Evolutionary conservation across 1,139 yeast species (phyloP).

Genomic region (Candida gigantensis): DNA sequence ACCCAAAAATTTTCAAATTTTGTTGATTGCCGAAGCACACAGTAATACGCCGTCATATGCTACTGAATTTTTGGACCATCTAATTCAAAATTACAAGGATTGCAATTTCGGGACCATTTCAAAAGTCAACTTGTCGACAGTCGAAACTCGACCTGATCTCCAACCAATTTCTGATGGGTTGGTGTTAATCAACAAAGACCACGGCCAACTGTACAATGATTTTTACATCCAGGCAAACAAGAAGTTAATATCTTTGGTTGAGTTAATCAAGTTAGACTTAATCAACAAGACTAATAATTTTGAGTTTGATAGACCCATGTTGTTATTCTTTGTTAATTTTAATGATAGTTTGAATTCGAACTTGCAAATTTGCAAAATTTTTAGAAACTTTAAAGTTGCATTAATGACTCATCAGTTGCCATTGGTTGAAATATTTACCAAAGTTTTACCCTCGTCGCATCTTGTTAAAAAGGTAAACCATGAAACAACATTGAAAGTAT

Average conservation of each 20-base stretch:
- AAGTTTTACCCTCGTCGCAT: constrained; percentile 57
- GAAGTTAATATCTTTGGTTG: constrained; percentile 34
- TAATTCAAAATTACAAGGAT: constrained; percentile 46
- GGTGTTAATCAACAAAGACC: constrained; percentile 26
- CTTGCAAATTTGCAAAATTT: constrained; percentile 48
- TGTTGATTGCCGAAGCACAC: constrained; percentile 45
- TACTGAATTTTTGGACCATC: constrained; percentile 39
- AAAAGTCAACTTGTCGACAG: constrained; percentile 30
- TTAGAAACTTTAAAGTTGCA: constrained; percentile 48
- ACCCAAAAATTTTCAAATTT: constrained; percentile 50
- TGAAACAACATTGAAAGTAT: constrained; percentile 44
- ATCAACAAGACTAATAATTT: constrained; percentile 44
- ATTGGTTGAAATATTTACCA: constrained; percentile 50
- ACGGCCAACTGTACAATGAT: constrained; percentile 25
- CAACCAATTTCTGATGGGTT: constrained; percentile 38
- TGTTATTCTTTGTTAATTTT: constrained; percentile 49
- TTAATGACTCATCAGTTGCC: constrained; percentile 43
- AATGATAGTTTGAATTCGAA: constrained; percentile 46
- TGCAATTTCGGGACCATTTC: constrained; percentile 51
- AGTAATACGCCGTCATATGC: constrained; percentile 20
- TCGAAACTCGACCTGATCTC: constrained; percentile 34
- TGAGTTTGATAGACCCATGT: constrained; percentile 47
- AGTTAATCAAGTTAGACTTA: constrained; percentile 38
- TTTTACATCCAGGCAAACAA: constrained; percentile 32
- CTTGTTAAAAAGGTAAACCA: constrained; percentile 38